Evolutionary conservation across 495 filamentous ascomycete genomes (phyloP).

Genomic region (Aspergillus funiculosus): DNA sequence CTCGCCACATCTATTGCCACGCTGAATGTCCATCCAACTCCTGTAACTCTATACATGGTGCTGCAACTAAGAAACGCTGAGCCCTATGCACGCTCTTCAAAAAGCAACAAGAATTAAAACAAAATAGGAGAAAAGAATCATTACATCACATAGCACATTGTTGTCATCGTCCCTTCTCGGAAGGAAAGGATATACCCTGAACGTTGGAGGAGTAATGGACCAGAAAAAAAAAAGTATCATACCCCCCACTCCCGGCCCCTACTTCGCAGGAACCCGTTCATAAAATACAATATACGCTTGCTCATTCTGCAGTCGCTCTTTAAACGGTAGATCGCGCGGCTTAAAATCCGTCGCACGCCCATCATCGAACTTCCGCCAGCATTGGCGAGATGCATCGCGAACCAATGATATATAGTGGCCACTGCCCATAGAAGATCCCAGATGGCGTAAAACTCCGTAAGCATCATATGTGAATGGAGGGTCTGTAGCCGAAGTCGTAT

Average conservation of each 20-base stretch:
- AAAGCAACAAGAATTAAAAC: slow-evolving; percentile 3
- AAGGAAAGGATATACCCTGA: background rate
- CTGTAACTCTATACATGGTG: no score
- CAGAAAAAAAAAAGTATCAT: slow-evolving; percentile 6
- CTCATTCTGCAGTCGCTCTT: slow-evolving; percentile 52
- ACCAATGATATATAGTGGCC: slow-evolving; percentile 68
- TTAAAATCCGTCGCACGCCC: slow-evolving; percentile 53
- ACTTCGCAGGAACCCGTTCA: slow-evolving; percentile 49
- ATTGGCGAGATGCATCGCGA: slow-evolving; percentile 52
- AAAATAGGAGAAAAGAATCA: background rate
- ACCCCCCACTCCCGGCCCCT: no score
- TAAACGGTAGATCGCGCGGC: slow-evolving; percentile 43
- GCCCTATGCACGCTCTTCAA: background rate
- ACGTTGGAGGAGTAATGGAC: slow-evolving; percentile 8
- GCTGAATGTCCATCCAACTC: no score
- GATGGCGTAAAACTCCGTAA: slow-evolving; percentile 66
- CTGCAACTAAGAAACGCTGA: no score
- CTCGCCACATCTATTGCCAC: no score
- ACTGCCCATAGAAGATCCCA: slow-evolving; percentile 56
- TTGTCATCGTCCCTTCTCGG: background rate
- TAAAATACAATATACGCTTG: slow-evolving; percentile 68
- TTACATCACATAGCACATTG: background rate
- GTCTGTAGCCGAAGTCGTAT: slow-evolving; percentile 46
- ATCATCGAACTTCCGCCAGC: slow-evolving; percentile 65
- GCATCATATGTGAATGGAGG: slow-evolving; percentile 64